Evolutionary conservation across 345 rosid species (phyloP).

Genomic region (Aquilaria yunnanensis): DNA sequence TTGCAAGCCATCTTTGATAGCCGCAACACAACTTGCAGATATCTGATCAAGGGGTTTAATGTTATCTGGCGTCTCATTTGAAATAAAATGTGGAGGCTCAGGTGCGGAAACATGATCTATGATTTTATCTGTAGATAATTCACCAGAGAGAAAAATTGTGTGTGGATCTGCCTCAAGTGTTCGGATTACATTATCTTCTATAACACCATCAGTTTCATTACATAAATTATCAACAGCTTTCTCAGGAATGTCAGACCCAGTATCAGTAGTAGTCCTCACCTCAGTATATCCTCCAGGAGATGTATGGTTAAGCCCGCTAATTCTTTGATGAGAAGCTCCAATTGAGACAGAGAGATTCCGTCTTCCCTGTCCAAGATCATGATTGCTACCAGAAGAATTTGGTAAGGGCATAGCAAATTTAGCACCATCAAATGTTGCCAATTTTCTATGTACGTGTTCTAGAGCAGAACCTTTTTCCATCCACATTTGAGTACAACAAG

Average conservation of each 20-base stretch:
- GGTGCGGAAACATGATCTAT: conserved; percentile 29
- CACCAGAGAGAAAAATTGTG: conserved; percentile 24
- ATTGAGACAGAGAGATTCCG: conserved; percentile 13
- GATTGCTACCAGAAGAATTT: conserved; percentile 16
- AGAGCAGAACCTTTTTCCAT: conserved; percentile 28
- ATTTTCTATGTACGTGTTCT: conserved; percentile 23
- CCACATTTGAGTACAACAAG: conserved; percentile 66
- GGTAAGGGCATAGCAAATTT: conserved; percentile 27
- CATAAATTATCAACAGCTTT: conserved; percentile 29
- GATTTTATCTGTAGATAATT: conserved; percentile 33
- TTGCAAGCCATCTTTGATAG: conserved; percentile 25
- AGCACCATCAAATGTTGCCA: conserved; percentile 21
- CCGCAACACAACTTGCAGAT: conserved; percentile 9
- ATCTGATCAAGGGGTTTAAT: conserved; percentile 11
- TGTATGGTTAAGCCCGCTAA: conserved; percentile 28
- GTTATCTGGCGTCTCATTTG: conserved; percentile 18
- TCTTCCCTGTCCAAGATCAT: conserved; percentile 14
- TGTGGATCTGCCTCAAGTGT: conserved; percentile 25
- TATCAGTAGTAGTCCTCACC: conserved; percentile 62
- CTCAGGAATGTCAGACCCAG: conserved; percentile 38
- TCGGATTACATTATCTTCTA: conserved; percentile 24
- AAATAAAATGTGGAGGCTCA: conserved; percentile 18
- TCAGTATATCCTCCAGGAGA: conserved; percentile 64
- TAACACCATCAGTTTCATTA: conserved; percentile 16
- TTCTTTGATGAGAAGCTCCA: conserved; percentile 23